Conservation (phyloP, 208 protist genomes). For the Acanthamoeba quina region DNA sequence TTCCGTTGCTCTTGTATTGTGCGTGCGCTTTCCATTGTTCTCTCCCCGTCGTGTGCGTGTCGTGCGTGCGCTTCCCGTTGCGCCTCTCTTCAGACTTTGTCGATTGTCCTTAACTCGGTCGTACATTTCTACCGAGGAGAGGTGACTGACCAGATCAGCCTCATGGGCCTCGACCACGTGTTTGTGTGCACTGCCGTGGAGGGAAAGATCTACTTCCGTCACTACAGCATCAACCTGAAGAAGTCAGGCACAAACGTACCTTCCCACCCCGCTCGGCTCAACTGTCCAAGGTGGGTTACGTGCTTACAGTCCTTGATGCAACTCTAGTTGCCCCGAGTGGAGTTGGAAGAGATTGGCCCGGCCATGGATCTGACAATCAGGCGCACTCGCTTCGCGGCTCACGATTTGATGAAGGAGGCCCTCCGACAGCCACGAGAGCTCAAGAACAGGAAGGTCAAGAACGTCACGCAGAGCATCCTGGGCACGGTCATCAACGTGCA, state of each 20-base stretch:
- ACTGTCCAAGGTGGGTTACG: not conserved
- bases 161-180: conserved; percentile 88
- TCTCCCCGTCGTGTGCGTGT: not conserved
- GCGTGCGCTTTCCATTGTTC: not conserved
- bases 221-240: conserved; percentile 77
- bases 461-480: conserved; percentile 75
- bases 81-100: not conserved
- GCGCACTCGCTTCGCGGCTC: conserved; percentile 79
- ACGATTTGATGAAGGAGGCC: conserved; percentile 76
- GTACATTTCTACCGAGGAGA: conserved; percentile 88
- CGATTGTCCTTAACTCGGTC: conserved; percentile 61
- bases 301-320: not conserved
- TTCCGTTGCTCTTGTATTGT: not conserved
- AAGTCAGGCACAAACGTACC: conserved; percentile 77
- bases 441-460: conserved; percentile 82
- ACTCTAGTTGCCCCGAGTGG: conserved; percentile 85
- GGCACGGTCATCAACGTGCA: conserved; percentile 79
- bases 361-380: conserved; percentile 86
- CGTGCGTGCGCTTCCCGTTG: not conserved
- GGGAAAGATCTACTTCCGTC: conserved; percentile 79
- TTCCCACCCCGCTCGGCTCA: not conserved
- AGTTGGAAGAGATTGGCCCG: conserved; percentile 90
- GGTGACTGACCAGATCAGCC: conserved; percentile 81
- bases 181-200: conserved; percentile 82
- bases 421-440: conserved; percentile 70